Percentiles rank a stretch among this genome's conserved stretches.
Evolutionary conservation across 2,329 filamentous ascomycete genomes (phyloP).

Genomic region (Sordariomycetes sp.): DNA sequence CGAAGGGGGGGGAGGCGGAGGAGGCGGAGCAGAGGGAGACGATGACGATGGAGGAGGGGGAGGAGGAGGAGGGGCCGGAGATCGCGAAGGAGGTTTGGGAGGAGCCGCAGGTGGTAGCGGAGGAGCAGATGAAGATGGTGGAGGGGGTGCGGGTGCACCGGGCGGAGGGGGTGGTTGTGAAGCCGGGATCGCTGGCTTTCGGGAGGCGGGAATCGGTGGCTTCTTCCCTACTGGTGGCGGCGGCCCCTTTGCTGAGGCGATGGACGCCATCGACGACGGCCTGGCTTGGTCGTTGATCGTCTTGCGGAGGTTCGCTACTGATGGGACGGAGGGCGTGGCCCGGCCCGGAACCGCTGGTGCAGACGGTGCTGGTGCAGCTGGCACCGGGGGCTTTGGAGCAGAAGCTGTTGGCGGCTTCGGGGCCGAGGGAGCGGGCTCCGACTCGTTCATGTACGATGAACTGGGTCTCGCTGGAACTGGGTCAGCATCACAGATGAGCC

Average conservation of each 20-base stretch:
- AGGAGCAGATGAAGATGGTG: constrained; percentile 22
- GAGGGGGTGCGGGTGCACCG: constrained; percentile 21
- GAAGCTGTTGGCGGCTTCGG: constrained; percentile 41
- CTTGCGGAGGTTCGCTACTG: constrained; percentile 52
- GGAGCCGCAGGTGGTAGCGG: constrained; percentile 29
- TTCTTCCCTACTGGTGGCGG: constrained; percentile 75
- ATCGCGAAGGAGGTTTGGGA: constrained; percentile 32
- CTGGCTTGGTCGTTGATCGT: constrained; percentile 36
- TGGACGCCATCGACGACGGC: constrained; percentile 49
- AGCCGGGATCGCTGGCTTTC: constrained; percentile 40
- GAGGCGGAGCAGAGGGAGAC: constrained; percentile 19
- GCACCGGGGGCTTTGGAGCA: constrained; percentile 49
- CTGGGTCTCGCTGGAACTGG: constrained; percentile 25
- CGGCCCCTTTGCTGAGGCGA: constrained; percentile 52
- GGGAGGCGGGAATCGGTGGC: constrained; percentile 48
- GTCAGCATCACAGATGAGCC: neutral
- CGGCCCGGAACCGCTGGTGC: constrained; percentile 20
- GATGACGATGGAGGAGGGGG: constrained; percentile 22
- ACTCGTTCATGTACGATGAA: constrained; percentile 70
- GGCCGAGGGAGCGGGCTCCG: constrained; percentile 50
- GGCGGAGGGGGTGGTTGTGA: constrained; percentile 22
- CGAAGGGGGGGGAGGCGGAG: constrained; percentile 25
- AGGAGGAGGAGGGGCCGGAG: constrained; percentile 29
- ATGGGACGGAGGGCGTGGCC: constrained; percentile 32
- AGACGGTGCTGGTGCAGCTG: constrained; percentile 36